A percentile compares a stretch with the other conserved stretches of the same genome.
These are phyloP conservation scores for Xylaria hypoxylon DNA, from an alignment of 2,329 filamentous ascomycete species.

Conservation along the genomic window DNA sequence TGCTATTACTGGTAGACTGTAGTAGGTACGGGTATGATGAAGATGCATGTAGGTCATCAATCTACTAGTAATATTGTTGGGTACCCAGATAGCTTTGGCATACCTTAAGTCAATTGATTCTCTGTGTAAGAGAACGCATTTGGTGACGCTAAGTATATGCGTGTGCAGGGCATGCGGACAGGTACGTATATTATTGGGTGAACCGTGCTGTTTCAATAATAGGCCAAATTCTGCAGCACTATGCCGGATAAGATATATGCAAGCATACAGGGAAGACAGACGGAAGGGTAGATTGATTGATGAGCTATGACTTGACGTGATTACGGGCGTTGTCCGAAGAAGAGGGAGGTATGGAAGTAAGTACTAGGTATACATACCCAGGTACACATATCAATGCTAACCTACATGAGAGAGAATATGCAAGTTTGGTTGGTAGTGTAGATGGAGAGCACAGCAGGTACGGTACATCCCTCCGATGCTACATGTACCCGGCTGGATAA, in stretches of 20 bases:
- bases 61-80: neutral
- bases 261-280: constrained; percentile 8
- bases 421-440: constrained; percentile 22
- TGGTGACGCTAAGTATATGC: neutral
- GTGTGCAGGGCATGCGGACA: neutral
- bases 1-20: neutral
- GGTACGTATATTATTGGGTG: neutral
- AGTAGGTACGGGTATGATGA: neutral
- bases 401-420: constrained; percentile 13
- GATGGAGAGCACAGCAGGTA: constrained; percentile 21
- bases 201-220: neutral
- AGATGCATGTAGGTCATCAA: neutral
- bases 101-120: neutral
- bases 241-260: constrained; percentile 1
- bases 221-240: constrained; percentile 1
- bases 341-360: neutral
- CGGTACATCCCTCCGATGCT: constrained; percentile 1
- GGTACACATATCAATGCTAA: no score
- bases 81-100: neutral
- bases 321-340: constrained; percentile 25
- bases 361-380: constrained; percentile 7
- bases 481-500: neutral
- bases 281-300: constrained; percentile 20
- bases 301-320: constrained; percentile 24
- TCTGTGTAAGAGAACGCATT: neutral